Percentiles rank a stretch among this genome's conserved stretches.
These are phyloP conservation scores for Aphanomyces astaci DNA, from an alignment of 352 stramenopile genomes.

Conservation along the genomic window DNA sequence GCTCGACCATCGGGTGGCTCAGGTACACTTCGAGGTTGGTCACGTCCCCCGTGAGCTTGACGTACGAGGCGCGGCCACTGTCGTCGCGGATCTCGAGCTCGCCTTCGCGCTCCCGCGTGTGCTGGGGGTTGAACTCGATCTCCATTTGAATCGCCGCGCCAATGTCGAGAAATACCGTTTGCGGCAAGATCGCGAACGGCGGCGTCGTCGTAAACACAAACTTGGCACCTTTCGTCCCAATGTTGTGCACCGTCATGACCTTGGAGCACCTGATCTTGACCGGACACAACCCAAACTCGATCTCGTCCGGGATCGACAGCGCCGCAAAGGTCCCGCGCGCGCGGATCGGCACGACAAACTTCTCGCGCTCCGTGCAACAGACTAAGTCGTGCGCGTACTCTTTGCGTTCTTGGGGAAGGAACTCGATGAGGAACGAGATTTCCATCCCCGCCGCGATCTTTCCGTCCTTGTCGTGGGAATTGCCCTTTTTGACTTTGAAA, in stretches of 20 bases:
- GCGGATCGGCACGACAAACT: constrained; percentile 88
- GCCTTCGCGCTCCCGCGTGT: constrained; percentile 37
- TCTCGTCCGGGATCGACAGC: constrained; percentile 86
- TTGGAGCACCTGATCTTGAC: constrained; percentile 77
- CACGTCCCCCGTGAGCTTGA: constrained; percentile 61
- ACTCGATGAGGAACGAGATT: constrained; percentile 84
- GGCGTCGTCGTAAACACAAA: constrained; percentile 66
- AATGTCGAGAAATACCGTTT: constrained; percentile 52
- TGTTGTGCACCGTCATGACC: constrained; percentile 84
- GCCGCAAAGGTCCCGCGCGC: constrained; percentile 72
- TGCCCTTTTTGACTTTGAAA: constrained; percentile 61
- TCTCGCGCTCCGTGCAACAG: constrained; percentile 91
- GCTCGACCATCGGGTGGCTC: constrained; percentile 69
- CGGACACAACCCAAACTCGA: constrained; percentile 79
- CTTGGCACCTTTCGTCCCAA: constrained; percentile 66
- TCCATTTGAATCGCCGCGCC: constrained; percentile 73
- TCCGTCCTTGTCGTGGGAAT: constrained; percentile 39
- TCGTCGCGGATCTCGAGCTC: constrained; percentile 82
- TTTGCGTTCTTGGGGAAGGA: constrained; percentile 81
- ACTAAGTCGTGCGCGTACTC: constrained; percentile 88
- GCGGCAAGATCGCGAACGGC: constrained; percentile 55
- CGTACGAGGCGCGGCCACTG: constrained; percentile 55
- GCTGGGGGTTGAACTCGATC: constrained; percentile 37
- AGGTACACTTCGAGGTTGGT: constrained; percentile 89
- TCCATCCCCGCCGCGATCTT: constrained; percentile 93